Evolutionary conservation across 345 rosid genomes (phyloP).

Genomic region (Chamaenerion angustifolium): DNA sequence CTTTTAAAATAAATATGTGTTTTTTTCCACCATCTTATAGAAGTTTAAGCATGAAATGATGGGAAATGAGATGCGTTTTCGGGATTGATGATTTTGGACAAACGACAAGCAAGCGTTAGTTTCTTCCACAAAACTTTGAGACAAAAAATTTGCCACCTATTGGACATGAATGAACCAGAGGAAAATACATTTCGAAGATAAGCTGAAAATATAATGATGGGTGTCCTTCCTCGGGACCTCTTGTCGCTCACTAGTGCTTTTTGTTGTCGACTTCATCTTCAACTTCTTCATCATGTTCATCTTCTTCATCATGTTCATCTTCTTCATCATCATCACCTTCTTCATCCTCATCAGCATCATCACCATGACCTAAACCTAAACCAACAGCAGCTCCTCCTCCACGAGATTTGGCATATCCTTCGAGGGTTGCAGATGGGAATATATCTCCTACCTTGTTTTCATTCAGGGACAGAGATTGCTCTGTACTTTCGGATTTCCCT

Average conservation of each 20-base stretch:
- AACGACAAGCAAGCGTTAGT: no score
- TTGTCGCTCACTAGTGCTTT: neutral
- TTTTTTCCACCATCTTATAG: no score
- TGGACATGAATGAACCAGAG: no score
- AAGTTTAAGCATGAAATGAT: no score
- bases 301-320: constrained; percentile 11
- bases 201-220: no score
- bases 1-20: neutral
- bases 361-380: neutral
- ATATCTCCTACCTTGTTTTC: constrained; percentile 65
- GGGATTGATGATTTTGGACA: no score
- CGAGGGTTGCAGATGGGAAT: constrained; percentile 60
- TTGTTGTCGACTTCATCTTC: constrained; percentile 12
- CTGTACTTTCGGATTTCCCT: constrained; percentile 27
- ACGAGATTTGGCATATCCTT: constrained; percentile 43
- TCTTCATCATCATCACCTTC: constrained; percentile 10
- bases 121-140: no score
- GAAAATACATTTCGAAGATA: no score
- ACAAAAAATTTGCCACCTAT: no score
- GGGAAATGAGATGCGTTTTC: no score
- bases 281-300: constrained; percentile 6
- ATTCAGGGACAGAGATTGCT: constrained; percentile 22
- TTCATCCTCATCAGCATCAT: constrained; percentile 1
- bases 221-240: no score
- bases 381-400: constrained; percentile 3